Evolutionary conservation across 169 alveolate species (phyloP).

Genomic region (Plasmodium knowlesi): DNA sequence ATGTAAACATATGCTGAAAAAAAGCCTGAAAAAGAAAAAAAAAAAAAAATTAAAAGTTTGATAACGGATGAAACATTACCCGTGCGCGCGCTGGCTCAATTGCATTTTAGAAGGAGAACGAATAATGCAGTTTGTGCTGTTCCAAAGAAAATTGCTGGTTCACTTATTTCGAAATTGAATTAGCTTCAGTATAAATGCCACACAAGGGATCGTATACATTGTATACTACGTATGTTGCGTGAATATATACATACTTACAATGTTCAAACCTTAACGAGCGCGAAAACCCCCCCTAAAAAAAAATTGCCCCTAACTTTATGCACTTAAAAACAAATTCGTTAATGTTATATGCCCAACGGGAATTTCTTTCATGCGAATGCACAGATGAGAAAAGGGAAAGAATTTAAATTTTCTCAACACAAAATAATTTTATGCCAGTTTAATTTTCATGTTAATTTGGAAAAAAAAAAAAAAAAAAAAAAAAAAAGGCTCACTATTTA

Average conservation of each 20-base stretch:
- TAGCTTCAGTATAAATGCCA: not conserved
- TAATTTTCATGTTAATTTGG: not conserved
- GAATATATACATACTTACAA: not conserved
- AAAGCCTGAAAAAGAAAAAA: not conserved
- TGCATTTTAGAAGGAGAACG: not conserved
- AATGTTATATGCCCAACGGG: not conserved
- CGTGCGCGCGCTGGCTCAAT: not conserved
- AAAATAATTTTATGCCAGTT: not conserved
- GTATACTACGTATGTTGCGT: not conserved
- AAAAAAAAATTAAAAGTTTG: not conserved
- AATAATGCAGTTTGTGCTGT: not conserved
- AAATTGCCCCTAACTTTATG: not conserved
- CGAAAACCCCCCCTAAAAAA: not conserved
- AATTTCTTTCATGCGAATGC: not conserved
- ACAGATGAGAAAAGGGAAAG: not conserved
- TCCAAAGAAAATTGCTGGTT: not conserved
- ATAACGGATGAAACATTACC: not conserved
- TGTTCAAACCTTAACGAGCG: not conserved
- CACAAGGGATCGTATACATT: not conserved
- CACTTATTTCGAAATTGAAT: not conserved
- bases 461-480: not conserved
- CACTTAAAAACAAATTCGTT: not conserved
- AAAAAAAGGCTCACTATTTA: not conserved
- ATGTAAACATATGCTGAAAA: not conserved
- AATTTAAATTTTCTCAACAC: not conserved